Base-by-base conservation (phyloP, 257 asterid species). In the Solanum pinnatisectum region DNA sequence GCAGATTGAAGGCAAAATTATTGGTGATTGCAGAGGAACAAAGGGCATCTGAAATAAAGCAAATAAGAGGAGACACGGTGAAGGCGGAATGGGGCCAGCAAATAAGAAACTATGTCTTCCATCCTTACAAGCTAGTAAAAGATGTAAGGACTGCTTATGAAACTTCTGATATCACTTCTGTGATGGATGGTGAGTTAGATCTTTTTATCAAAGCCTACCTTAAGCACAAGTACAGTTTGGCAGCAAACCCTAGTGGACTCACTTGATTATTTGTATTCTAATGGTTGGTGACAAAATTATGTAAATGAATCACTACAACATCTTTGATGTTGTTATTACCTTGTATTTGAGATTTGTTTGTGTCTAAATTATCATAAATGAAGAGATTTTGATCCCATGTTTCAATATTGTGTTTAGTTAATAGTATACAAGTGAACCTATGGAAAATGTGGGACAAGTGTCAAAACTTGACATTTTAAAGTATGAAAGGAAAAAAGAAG, bases 31-130 rank as follows among this genome's bases (percentile, higher is more conserved):
- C 97, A 3, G 95, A 46, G 91, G 99, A 97, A 91, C 99, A 97
- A 88, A 93, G 98, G 92, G 99, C 99, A 44, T 88, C 98, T 23
- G 99, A 97, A 95, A 95, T 97, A 94, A 97, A 94, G 93, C 98
- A 94, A 88, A 97, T 96, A 16, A 95, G 96, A 88, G 99, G 99
- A 32, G 99, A 96, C 76, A 81, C 86, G 2, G 99, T 96, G 88
- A 97, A 97, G 95, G 99, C 99, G 2, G 99, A 96, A 89, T 97
- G 99, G 99, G 99, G 99, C 27, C 99, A 97, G 91, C 99, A 97
- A 67, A 97, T 97, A 90, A 91, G 99, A 6, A 96, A 97, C 93
- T 97, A 97, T 27, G 98, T 97, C 8, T 97, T 97, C 88, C 98
- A 97, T 90, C 99, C 99, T 2, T 97, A 97, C 95, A 96, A 96